Conservation (phyloP, 2,329 filamentous ascomycete species). For the Byssochlamys sp. region DNA sequence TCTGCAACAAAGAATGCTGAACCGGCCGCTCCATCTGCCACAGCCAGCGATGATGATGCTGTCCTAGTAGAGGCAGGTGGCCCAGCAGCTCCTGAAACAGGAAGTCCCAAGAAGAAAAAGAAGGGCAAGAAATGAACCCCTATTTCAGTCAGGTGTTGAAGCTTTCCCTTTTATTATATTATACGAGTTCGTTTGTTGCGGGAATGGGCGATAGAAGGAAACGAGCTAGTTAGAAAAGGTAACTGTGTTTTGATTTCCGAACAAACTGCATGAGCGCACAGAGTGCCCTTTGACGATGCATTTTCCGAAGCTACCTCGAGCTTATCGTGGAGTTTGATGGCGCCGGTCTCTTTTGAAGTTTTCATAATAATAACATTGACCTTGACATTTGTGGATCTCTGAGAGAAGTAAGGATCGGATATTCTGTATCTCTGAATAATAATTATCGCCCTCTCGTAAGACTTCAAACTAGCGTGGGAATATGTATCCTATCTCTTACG, state of each 20-base stretch:
- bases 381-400: neutral
- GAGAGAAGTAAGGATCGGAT: neutral
- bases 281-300: neutral
- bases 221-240: neutral
- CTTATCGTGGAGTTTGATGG: neutral
- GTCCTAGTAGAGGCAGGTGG: slow-evolving; percentile 64
- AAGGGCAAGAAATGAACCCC: slow-evolving; percentile 37
- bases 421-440: neutral
- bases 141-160: neutral
- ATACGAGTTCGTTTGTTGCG: neutral
- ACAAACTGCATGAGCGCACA: neutral
- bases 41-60: slow-evolving; percentile 59
- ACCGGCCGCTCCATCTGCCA: slow-evolving; percentile 19
- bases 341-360: neutral
- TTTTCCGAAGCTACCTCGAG: neutral
- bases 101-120: slow-evolving; percentile 35
- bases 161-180: neutral
- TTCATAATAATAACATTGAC: neutral
- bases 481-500: too few relatives aligned
- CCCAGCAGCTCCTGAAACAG: slow-evolving; percentile 26
- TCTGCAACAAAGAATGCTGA: slow-evolving; percentile 12
- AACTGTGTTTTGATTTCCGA: neutral
- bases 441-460: too few relatives aligned
- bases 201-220: neutral
- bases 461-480: too few relatives aligned